Evolutionary conservation across 2,329 filamentous ascomycete genomes (phyloP), one percentile per base, ranked within the genome.

Genomic region (Scopulariopsis brevicaulis): DNA sequence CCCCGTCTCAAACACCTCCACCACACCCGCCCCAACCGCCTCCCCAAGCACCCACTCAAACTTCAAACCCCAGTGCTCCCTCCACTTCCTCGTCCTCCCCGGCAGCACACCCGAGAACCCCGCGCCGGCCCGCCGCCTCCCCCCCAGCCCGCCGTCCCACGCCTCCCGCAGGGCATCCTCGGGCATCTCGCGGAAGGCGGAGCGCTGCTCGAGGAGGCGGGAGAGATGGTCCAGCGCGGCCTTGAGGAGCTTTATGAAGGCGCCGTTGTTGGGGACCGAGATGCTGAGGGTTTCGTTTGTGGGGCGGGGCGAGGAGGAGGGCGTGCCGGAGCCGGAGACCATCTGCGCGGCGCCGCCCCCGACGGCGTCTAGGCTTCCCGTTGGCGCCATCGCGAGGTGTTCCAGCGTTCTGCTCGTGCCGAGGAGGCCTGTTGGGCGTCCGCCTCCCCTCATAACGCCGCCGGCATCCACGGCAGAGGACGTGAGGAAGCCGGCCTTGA

Each of bases 1-100:
- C 15, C 84, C 77, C 14, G 87, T 91, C 65, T 89, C 82, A 68
- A 92, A 92, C 15, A 89, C 71, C 69, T 92, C 87, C 4, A 90
- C 78, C 18, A 86, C 66, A 1, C 88, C 88, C 32, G 83, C 76
- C 0, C 87, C 88, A 25, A 89, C 76, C 51, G 85, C 87, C 68
- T 90, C 86, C 48, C 80, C 83, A 50, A 91, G 67, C 18, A 88
- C 76, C 85, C 85, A 91, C 59, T 86, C 79, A 69, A 90, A 91
- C 51, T 78, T 72, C 60, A 90, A 69, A 0, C 88, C 88, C 65
- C 82, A 81, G 62, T 89, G 88, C 34, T 81, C 77, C 66, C 78
- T 85, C 88, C 88, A 91, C 66, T 83, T 86, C 66, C 77, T 81
- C 18, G 84, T 87, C 64, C 80, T 73, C 0, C 83, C 83, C 0